Evolutionary conservation across 179 eudicot genomes (phyloP).

Genomic region (Drosera spatulata): DNA sequence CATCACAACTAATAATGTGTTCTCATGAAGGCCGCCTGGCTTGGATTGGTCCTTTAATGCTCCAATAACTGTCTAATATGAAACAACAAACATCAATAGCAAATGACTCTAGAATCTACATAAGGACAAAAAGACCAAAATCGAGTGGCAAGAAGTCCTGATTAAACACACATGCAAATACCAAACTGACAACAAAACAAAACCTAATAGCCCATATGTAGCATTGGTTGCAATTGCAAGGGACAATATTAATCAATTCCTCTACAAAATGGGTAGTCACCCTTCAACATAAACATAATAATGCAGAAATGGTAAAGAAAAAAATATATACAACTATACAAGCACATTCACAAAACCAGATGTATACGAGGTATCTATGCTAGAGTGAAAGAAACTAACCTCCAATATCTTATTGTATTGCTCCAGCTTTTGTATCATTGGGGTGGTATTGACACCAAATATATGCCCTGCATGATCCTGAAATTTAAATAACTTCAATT

Average conservation of each 20-base stretch:
- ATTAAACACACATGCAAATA: background rate
- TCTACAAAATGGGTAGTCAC: background rate
- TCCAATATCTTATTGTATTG: slow-evolving; percentile 74
- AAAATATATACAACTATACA: no score
- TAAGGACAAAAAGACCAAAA: background rate
- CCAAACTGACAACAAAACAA: slow-evolving; percentile 1
- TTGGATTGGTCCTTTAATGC: slow-evolving; percentile 61
- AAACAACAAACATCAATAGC: background rate
- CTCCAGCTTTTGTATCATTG: slow-evolving; percentile 85
- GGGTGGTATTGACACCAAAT: slow-evolving; percentile 83
- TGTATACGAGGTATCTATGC: background rate
- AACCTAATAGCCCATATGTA: background rate
- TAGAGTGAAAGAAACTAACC: slow-evolving; percentile 31
- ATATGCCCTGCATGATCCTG: slow-evolving; percentile 99
- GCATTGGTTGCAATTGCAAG: no score
- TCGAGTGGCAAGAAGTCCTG: no score
- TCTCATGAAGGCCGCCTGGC: slow-evolving; percentile 85
- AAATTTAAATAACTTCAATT: slow-evolving; percentile 2
- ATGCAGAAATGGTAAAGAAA: background rate
- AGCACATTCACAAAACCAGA: background rate
- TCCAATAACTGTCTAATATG: slow-evolving; percentile 57
- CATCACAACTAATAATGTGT: slow-evolving; percentile 88
- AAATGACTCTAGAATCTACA: background rate
- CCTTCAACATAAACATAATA: background rate
- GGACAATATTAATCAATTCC: no score